phyloP scores from a whole-genome alignment of 208 protist genomes.

The Leishmania martiniquensis region DNA sequence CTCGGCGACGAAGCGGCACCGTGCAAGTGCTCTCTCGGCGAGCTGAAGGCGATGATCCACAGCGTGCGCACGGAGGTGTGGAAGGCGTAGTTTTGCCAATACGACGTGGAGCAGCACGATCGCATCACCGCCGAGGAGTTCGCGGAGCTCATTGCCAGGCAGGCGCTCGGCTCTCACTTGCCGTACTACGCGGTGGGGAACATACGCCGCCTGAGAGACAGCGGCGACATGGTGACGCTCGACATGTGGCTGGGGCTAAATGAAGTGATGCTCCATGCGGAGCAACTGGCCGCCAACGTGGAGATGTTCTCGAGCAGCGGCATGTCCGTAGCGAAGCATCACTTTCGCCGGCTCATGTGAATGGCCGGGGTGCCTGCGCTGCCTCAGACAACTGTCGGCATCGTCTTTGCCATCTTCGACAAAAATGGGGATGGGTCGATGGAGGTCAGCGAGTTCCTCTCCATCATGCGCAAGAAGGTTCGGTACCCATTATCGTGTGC shows the following conservation, averaged over 20 bases:
- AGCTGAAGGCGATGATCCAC: constrained; percentile 57
- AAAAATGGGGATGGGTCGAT: constrained; percentile 80
- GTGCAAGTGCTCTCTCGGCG: constrained; percentile 46
- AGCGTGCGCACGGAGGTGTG: constrained; percentile 71
- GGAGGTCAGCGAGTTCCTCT: constrained; percentile 86
- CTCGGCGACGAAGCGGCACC: constrained; percentile 55
- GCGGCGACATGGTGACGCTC: constrained; percentile 45
- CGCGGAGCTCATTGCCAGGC: constrained; percentile 72
- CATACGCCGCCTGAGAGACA: constrained; percentile 70
- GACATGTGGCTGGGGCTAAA: constrained; percentile 83
- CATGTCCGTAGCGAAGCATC: constrained; percentile 49
- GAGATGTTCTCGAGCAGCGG: constrained; percentile 72
- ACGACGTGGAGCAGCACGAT: constrained; percentile 51
- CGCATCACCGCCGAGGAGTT: constrained; percentile 76
- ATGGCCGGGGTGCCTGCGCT: constrained; percentile 51
- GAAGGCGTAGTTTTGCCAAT: constrained; percentile 83
- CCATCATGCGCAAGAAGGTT: constrained; percentile 79
- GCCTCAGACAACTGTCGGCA: constrained; percentile 33
- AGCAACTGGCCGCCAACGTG: constrained; percentile 55
- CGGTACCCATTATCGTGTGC: constrained; percentile 61
- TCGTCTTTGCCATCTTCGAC: constrained; percentile 89
- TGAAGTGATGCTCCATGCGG: constrained; percentile 60
- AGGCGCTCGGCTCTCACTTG: constrained; percentile 84
- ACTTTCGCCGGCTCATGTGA: constrained; percentile 68
- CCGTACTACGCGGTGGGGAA: constrained; percentile 84